A percentile compares a stretch with the other conserved stretches of the same genome.
Evolutionary conservation across 2,329 filamentous ascomycete genomes (phyloP).

Genomic region (Madurella fahalii): DNA sequence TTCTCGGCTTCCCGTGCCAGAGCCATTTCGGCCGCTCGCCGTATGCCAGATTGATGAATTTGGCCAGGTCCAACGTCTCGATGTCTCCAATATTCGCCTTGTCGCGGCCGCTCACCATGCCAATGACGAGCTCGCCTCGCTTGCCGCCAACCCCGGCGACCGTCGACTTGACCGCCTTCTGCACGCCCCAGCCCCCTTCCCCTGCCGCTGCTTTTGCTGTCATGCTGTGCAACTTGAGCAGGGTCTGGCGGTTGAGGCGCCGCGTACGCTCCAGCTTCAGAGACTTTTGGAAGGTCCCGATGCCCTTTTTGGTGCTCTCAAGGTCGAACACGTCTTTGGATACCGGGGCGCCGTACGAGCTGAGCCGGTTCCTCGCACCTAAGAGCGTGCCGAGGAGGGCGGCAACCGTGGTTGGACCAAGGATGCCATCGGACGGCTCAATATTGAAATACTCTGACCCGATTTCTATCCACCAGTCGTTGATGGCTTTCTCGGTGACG

Average conservation of each 20-base stretch:
- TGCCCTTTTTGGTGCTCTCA: slow-evolving; percentile 73
- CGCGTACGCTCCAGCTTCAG: slow-evolving; percentile 75
- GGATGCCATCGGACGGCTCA: slow-evolving; percentile 86
- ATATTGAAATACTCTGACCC: slow-evolving; percentile 88
- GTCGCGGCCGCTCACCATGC: slow-evolving; percentile 83
- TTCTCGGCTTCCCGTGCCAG: slow-evolving; percentile 85
- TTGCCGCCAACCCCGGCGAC: slow-evolving; percentile 92
- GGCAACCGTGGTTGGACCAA: slow-evolving; percentile 88
- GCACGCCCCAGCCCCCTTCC: slow-evolving; percentile 87
- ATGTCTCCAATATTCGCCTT: slow-evolving; percentile 89
- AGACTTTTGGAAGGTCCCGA: slow-evolving; percentile 84
- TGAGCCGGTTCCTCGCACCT: slow-evolving; percentile 83
- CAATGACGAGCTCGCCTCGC: slow-evolving; percentile 89
- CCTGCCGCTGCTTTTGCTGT: slow-evolving; percentile 87
- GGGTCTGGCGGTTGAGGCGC: slow-evolving; percentile 75
- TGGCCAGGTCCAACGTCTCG: slow-evolving; percentile 85
- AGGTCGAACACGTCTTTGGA: slow-evolving; percentile 90
- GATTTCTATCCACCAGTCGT: slow-evolving; percentile 94
- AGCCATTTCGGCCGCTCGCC: slow-evolving; percentile 89
- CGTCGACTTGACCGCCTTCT: slow-evolving; percentile 89
- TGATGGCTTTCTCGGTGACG: slow-evolving; percentile 82
- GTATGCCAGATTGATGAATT: slow-evolving; percentile 70
- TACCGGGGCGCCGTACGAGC: slow-evolving; percentile 78
- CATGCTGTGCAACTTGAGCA: slow-evolving; percentile 73
- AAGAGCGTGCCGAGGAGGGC: slow-evolving; percentile 83